These are phyloP conservation scores for Chlorokybus atmophyticus DNA, from an alignment of 139 green algal species.

Conservation along the genomic window DNA sequence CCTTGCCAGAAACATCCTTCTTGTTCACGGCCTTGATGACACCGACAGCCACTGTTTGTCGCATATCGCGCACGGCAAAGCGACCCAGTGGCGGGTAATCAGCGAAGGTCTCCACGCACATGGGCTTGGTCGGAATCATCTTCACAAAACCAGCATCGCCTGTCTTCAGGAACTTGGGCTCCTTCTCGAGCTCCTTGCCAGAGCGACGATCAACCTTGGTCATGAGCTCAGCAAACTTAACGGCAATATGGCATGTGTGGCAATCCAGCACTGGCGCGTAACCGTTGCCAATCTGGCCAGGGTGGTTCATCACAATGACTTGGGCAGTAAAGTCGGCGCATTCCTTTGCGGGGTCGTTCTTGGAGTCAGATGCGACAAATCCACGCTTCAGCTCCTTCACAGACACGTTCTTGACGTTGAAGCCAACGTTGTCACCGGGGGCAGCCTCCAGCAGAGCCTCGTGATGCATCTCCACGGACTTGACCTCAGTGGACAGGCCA, in stretches of 20 bases:
- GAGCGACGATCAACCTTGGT: slow-evolving; percentile 49
- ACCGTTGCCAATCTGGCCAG: slow-evolving; percentile 44
- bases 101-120: slow-evolving; percentile 57
- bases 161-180: slow-evolving; percentile 52
- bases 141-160: slow-evolving; percentile 50
- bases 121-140: slow-evolving; percentile 53
- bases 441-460: slow-evolving; percentile 69
- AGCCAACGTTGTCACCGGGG: slow-evolving; percentile 97
- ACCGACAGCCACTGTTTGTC: slow-evolving; percentile 50
- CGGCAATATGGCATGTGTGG: slow-evolving; percentile 56
- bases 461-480: slow-evolving; percentile 99
- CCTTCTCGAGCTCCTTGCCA: slow-evolving; percentile 54
- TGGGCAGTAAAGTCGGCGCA: slow-evolving; percentile 44
- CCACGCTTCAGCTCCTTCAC: slow-evolving; percentile 27
- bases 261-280: slow-evolving; percentile 52
- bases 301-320: slow-evolving; percentile 55
- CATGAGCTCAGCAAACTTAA: slow-evolving; percentile 48
- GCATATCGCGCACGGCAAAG: slow-evolving; percentile 56
- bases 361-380: slow-evolving; percentile 44
- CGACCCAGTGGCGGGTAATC: slow-evolving; percentile 48
- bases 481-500: slow-evolving; percentile 80
- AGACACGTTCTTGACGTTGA: slow-evolving; percentile 90
- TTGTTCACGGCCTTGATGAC: slow-evolving; percentile 52
- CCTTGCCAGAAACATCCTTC: slow-evolving; percentile 34
- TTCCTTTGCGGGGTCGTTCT: slow-evolving; percentile 50